These are phyloP conservation scores for Hyaloscypha variabilis DNA, from an alignment of 495 filamentous ascomycete species.

Conservation along the genomic window DNA sequence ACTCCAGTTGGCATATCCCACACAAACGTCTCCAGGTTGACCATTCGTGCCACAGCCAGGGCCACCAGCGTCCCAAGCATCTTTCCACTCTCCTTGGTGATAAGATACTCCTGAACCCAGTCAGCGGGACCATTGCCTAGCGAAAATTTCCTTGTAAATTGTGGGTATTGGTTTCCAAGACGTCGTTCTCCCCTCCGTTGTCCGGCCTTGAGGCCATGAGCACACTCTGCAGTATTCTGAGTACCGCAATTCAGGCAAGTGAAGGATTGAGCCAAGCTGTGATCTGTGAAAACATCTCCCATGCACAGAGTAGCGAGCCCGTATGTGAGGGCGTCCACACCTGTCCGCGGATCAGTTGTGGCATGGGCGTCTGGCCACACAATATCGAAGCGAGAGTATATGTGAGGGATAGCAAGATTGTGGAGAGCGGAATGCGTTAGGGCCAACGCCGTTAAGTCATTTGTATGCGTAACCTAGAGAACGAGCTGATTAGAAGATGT, in stretches of 20 bases:
- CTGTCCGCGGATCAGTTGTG: constrained; percentile 65
- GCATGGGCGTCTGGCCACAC: constrained; percentile 82
- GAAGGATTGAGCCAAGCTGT: constrained; percentile 28
- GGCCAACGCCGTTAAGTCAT: constrained; percentile 83
- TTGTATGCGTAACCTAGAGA: constrained; percentile 78
- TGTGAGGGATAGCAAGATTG: constrained; percentile 76
- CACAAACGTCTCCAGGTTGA: constrained; percentile 84
- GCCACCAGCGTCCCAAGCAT: constrained; percentile 94
- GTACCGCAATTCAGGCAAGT: constrained; percentile 30
- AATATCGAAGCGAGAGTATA: constrained; percentile 93
- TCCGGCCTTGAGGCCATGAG: constrained; percentile 22
- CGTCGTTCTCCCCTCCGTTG: constrained; percentile 32
- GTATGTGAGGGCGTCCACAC: constrained; percentile 90
- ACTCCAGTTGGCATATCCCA: constrained; percentile 98
- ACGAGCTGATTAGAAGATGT: constrained; percentile 14
- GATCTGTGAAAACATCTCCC: constrained; percentile 66
- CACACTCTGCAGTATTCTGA: constrained; percentile 26
- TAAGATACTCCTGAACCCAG: constrained; percentile 85
- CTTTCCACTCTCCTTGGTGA: constrained; percentile 88
- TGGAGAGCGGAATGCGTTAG: constrained; percentile 86
- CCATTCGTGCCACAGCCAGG: constrained; percentile 81
- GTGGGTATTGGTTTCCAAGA: constrained; percentile 77
- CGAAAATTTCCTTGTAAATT: constrained; percentile 86
- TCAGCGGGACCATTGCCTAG: constrained; percentile 83
- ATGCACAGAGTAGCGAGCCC: constrained; percentile 85